These are phyloP conservation scores for Vinca major DNA, from an alignment of 305 asterid species.

Conservation along the genomic window DNA sequence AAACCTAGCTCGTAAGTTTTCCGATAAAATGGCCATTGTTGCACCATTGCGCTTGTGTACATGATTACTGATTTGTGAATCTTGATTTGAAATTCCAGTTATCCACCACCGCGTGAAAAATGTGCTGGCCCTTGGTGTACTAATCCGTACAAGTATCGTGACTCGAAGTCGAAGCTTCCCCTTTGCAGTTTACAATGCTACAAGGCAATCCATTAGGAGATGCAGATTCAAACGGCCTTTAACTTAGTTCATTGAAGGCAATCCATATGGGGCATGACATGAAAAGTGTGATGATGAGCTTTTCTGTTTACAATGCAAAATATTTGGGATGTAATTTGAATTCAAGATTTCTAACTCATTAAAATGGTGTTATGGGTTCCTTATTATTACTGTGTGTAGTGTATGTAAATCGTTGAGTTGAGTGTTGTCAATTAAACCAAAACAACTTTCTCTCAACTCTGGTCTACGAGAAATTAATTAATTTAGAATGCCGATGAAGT, in stretches of 20 bases:
- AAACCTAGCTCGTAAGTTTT: slow-evolving; percentile 43
- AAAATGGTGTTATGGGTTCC: no score
- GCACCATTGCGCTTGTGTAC: no score
- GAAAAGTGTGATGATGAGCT: neutral
- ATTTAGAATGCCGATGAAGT: no score
- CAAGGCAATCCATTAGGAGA: slow-evolving; percentile 56
- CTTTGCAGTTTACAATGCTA: slow-evolving; percentile 93
- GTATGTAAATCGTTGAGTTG: no score
- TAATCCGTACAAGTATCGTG: slow-evolving; percentile 81
- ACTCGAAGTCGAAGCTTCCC: slow-evolving; percentile 82
- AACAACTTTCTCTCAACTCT: no score
- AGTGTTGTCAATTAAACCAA: no score
- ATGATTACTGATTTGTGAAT: slow-evolving; percentile 5
- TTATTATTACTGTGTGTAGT: no score
- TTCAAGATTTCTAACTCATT: no score
- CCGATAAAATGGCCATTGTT: neutral
- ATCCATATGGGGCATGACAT: slow-evolving; percentile 14
- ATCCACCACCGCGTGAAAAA: slow-evolving; percentile 88
- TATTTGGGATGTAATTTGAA: no score
- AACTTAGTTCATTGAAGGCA: slow-evolving; percentile 2
- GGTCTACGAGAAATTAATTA: no score
- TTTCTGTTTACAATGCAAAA: no score
- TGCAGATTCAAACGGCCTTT: slow-evolving; percentile 30
- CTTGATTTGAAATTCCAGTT: slow-evolving; percentile 40
- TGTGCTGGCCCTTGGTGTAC: slow-evolving; percentile 80